Conservation (phyloP, 1,284 basidiomycete species). For the Entoloma clypeatum region DNA sequence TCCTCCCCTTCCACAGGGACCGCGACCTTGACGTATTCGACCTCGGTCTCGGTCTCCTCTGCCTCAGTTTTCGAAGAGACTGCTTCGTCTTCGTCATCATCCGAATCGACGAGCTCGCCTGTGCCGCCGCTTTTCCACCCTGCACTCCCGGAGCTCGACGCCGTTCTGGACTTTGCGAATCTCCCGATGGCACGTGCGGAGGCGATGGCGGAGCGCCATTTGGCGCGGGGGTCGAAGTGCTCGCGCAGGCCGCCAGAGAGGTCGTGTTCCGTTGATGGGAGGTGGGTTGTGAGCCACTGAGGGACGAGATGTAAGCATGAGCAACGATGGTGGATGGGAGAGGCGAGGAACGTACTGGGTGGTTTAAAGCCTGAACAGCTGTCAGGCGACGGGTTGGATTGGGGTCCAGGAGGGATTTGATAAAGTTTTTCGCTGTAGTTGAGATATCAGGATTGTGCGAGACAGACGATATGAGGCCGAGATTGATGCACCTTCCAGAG, state of each 20-base stretch:
- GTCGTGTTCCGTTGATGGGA: slow-evolving; percentile 65
- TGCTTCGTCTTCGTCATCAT: slow-evolving; percentile 32
- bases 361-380: slow-evolving; percentile 67
- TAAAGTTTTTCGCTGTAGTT: slow-evolving; percentile 77
- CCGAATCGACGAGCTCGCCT: slow-evolving; percentile 20
- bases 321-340: background rate
- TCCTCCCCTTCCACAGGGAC: slow-evolving; percentile 26
- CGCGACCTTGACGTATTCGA: slow-evolving; percentile 31
- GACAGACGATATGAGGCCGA: background rate
- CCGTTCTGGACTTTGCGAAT: slow-evolving; percentile 36
- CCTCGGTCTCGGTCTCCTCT: slow-evolving; percentile 26
- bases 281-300: slow-evolving; percentile 68
- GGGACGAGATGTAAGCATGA: slow-evolving; percentile 3
- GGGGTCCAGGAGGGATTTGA: slow-evolving; percentile 68
- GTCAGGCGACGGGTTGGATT: slow-evolving; percentile 74
- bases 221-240: slow-evolving; percentile 69
- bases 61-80: slow-evolving; percentile 21
- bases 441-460: background rate
- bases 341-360: slow-evolving; percentile 37
- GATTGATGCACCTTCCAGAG: slow-evolving; percentile 51
- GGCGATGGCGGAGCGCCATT: slow-evolving; percentile 67
- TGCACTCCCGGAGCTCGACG: slow-evolving; percentile 24
- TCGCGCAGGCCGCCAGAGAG: slow-evolving; percentile 67
- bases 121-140: slow-evolving; percentile 21
- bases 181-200: slow-evolving; percentile 56